Evolutionary conservation across 1,139 yeast genomes (phyloP).

Genomic region (Candida frijolesensis): DNA sequence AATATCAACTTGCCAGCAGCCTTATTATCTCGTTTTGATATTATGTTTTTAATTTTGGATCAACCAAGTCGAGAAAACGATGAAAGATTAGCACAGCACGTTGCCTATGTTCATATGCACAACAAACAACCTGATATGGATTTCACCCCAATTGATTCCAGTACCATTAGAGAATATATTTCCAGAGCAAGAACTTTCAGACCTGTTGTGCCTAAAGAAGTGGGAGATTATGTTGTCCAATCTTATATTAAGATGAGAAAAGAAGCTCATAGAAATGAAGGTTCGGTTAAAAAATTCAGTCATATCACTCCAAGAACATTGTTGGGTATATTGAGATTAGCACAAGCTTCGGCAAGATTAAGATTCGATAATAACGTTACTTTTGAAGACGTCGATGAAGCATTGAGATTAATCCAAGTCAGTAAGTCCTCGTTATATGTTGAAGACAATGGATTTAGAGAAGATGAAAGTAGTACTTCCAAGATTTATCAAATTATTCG

Average conservation of each 20-base stretch:
- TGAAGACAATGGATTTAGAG: constrained; percentile 51
- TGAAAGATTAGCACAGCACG: constrained; percentile 87
- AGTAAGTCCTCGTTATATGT: constrained; percentile 79
- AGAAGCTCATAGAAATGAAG: constrained; percentile 80
- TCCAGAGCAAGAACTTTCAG: constrained; percentile 83
- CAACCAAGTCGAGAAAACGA: constrained; percentile 80
- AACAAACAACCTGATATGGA: constrained; percentile 80
- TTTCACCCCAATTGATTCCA: constrained; percentile 75
- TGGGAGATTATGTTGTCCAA: constrained; percentile 85
- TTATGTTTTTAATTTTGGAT: constrained; percentile 84
- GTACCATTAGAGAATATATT: constrained; percentile 83
- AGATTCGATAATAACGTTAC: constrained; percentile 76
- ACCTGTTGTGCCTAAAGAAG: constrained; percentile 85
- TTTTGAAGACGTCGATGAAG: constrained; percentile 90
- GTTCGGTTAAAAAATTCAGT: constrained; percentile 73
- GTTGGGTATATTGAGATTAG: constrained; percentile 85
- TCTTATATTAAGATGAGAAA: constrained; percentile 91
- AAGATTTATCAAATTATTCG: constrained; percentile 65
- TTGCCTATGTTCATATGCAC: constrained; percentile 94
- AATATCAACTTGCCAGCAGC: constrained; percentile 98
- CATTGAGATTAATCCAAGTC: constrained; percentile 80
- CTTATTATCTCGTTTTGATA: constrained; percentile 89
- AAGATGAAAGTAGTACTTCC: constrained; percentile 55
- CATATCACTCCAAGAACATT: constrained; percentile 96
- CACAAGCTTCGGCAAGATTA: constrained; percentile 92